These are phyloP conservation scores for Senna siamea DNA, from an alignment of 306 rosid species.

Conservation along the genomic window DNA sequence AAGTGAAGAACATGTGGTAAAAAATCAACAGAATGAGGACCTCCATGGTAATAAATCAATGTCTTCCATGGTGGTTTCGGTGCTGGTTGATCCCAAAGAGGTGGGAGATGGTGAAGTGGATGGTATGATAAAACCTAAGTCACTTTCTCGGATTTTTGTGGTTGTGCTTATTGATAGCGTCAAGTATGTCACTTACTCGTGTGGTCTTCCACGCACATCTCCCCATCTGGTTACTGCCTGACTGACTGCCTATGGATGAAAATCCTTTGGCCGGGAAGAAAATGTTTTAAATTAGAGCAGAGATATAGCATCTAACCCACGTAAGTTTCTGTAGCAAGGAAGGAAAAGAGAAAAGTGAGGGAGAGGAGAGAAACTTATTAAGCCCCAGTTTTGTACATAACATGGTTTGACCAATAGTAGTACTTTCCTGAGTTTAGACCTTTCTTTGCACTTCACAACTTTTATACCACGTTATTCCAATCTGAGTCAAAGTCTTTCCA, in stretches of 20 bases:
- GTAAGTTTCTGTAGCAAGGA: conserved; percentile 47
- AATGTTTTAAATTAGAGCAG: conserved; percentile 29
- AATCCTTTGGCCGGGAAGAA: conserved; percentile 4
- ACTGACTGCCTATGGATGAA: conserved; percentile 47
- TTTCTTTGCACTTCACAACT: not conserved
- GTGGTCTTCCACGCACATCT: conserved; percentile 75
- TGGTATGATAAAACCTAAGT: conserved; percentile 71
- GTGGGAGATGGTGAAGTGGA: conserved; percentile 68
- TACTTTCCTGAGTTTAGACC: not conserved
- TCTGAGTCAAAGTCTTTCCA: not conserved
- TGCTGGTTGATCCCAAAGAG: conserved; percentile 93
- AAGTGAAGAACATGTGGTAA: conserved; percentile 56
- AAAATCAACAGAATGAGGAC: conserved; percentile 52
- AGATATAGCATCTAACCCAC: conserved; percentile 40
- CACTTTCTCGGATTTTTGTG: conserved; percentile 81
- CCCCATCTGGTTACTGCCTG: conserved; percentile 72
- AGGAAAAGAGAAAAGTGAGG: not conserved
- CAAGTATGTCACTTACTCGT: conserved; percentile 91
- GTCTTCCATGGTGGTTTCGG: conserved; percentile 87
- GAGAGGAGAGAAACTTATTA: conserved; percentile 21
- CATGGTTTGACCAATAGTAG: not conserved
- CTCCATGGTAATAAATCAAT: conserved; percentile 62
- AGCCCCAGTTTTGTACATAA: conserved; percentile 52
- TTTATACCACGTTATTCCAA: not conserved
- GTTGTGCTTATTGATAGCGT: conserved; percentile 85